Percentiles rank a stretch among this genome's conserved stretches.
Conservation (phyloP, 179 eudicot species). For the Beta lomatogona region DNA sequence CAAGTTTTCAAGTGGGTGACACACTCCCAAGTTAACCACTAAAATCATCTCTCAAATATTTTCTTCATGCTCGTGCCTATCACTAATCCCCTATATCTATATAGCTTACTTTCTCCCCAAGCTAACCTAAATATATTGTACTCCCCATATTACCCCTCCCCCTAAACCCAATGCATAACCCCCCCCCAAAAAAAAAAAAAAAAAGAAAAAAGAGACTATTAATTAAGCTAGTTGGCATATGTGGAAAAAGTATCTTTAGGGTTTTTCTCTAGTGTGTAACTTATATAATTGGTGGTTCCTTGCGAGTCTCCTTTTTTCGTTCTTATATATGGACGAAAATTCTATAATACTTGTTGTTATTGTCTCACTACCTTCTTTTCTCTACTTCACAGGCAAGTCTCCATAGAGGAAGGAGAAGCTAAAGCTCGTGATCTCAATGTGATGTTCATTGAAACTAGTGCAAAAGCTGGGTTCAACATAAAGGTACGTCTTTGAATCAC, state of each 20-base stretch:
- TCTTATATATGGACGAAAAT: background rate
- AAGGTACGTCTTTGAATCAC: constrained; percentile 43
- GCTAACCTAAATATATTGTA: no score
- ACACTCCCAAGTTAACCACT: no score
- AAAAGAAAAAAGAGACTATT: no score
- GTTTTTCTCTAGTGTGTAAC: background rate
- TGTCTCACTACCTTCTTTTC: constrained; percentile 8
- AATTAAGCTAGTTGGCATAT: background rate
- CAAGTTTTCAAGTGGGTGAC: no score
- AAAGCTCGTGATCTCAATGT: constrained; percentile 74
- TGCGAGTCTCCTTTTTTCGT: background rate
- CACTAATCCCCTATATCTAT: no score
- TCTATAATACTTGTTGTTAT: constrained; percentile 4
- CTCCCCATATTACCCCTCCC: no score
- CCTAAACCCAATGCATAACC: no score
- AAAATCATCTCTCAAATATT: no score
- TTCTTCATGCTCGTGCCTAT: no score
- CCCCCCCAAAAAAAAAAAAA: no score
- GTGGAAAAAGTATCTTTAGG: no score
- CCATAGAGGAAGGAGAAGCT: constrained; percentile 80
- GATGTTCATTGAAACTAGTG: constrained; percentile 82
- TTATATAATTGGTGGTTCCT: background rate
- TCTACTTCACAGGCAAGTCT: constrained; percentile 59
- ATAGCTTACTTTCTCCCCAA: no score
- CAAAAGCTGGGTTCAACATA: constrained; percentile 74